Base-by-base conservation (phyloP, 164 flowering plant species). In the Stephania cephalantha region DNA sequence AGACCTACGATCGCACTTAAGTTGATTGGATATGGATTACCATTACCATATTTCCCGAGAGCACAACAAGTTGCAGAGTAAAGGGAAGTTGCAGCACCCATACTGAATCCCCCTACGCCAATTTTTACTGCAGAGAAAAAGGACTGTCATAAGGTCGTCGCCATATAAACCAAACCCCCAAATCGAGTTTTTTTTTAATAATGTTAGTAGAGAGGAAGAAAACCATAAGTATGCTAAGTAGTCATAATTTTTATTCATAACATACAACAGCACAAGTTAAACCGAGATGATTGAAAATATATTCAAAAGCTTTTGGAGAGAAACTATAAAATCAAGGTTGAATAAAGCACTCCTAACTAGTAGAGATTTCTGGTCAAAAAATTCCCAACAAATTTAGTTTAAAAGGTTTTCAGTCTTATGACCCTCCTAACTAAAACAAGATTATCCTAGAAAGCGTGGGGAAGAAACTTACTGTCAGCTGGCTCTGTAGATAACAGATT, bases 91-190 rank as follows among this genome's bases (percentile, higher is more conserved):
- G 99, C 97, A 78, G 94, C 97, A 72, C 99, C 99, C 97, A 94
- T 94, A 67, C 97, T 92, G 86, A 96, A 96, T 71, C 99, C 99
- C 77, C 98, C 99, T 74, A 96, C 81, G 53, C 97, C 99, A 81
- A 94, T 88, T 84, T 92, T 92, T 71, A 96, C 99, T 96, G 90
- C 61, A 68, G 74, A 68, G 29, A 46, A 30, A 69, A 72, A 72
- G 46, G 15, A 10, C 46, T 31, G 6, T 31, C 48, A 69, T 68
- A 12, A 45, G 42, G 0, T 29, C 1, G 11, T 68, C 10, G 15
- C 55, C 53, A 18, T 58, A 58, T 18, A 18, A 58, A 15, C 64
- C n/a, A 58, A 58, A 5, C 64, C 20, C 64, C 2, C 18, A 58
- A 58, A 15, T 58, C 20, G 18, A 58, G 42, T 35, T 35, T 35